Conservation (phyloP, 352 stramenopile species). For the Pilasporangium apinafurcum region DNA sequence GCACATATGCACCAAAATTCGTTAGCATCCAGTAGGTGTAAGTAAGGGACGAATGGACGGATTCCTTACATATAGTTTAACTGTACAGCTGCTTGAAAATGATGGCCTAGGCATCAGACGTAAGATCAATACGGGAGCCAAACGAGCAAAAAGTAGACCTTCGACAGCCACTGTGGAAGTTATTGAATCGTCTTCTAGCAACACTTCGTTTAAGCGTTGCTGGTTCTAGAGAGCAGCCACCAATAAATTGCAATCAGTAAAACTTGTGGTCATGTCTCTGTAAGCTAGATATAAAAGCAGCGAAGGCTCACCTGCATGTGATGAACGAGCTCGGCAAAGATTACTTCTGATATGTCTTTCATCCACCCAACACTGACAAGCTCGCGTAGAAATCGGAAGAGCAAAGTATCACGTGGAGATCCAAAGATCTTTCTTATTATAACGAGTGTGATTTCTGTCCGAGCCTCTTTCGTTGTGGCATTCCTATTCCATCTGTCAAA, state of each 20-base stretch:
- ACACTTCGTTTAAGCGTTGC: constrained; percentile 30
- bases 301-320: constrained; percentile 33
- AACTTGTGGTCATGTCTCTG: too few relatives aligned
- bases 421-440: constrained; percentile 36
- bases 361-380: constrained; percentile 29
- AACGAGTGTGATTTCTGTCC: constrained; percentile 13
- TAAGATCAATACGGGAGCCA: constrained; percentile 57
- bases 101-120: constrained; percentile 35
- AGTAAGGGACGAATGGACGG: background rate
- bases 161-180: constrained; percentile 24
- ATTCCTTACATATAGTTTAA: constrained; percentile 15
- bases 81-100: constrained; percentile 5
- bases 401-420: constrained; percentile 27
- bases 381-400: constrained; percentile 37
- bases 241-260: background rate
- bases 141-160: constrained; percentile 45
- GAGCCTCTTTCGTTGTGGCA: constrained; percentile 3
- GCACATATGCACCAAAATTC: constrained; percentile 2
- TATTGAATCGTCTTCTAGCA: constrained; percentile 37
- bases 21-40: too few relatives aligned
- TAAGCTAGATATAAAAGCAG: background rate
- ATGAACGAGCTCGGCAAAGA: constrained; percentile 13
- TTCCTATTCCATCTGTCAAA: constrained; percentile 22
- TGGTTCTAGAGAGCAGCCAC: constrained; percentile 16
- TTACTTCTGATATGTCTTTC: constrained; percentile 8